Evolutionary conservation across 2,329 filamentous ascomycete genomes (phyloP).

Genomic region (Pseudophaeomoniella oleicola): DNA sequence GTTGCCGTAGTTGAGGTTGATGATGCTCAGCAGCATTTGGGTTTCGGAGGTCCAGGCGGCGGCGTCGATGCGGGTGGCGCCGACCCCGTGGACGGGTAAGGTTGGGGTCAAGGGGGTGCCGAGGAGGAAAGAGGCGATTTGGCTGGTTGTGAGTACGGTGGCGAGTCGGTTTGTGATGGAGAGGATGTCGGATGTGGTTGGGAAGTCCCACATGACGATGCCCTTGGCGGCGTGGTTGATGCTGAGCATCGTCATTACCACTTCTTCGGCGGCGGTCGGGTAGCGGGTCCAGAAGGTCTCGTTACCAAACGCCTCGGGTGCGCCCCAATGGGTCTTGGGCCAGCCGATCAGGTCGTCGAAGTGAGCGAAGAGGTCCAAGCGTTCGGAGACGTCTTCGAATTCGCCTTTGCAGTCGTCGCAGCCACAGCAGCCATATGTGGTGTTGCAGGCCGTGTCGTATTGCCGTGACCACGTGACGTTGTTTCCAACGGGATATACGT

Average conservation of each 20-base stretch:
- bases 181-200: slow-evolving; percentile 20
- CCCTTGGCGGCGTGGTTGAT: slow-evolving; percentile 37
- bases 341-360: slow-evolving; percentile 27
- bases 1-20: slow-evolving; percentile 18
- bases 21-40: slow-evolving; percentile 23
- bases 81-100: slow-evolving; percentile 14
- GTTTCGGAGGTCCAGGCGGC: slow-evolving; percentile 23
- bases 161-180: slow-evolving; percentile 23
- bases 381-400: slow-evolving; percentile 36
- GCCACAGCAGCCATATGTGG: slow-evolving; percentile 47
- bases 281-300: slow-evolving; percentile 32
- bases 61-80: slow-evolving; percentile 21
- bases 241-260: slow-evolving; percentile 31
- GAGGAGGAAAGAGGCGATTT: slow-evolving; percentile 23
- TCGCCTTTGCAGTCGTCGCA: slow-evolving; percentile 44
- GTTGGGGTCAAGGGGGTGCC: slow-evolving; percentile 13
- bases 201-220: slow-evolving; percentile 34
- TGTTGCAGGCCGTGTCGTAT: slow-evolving; percentile 43
- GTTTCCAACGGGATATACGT: slow-evolving; percentile 45
- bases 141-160: slow-evolving; percentile 19
- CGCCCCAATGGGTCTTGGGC: slow-evolving; percentile 33
- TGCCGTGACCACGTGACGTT: slow-evolving; percentile 37
- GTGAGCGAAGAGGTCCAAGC: slow-evolving; percentile 25
- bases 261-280: slow-evolving; percentile 30
- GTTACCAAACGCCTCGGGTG: slow-evolving; percentile 35